Percentiles rank a stretch among this genome's conserved stretches.
Evolutionary conservation across 768 basidiomycete species (phyloP).

Genomic region (Hysterangium stoloniferum): DNA sequence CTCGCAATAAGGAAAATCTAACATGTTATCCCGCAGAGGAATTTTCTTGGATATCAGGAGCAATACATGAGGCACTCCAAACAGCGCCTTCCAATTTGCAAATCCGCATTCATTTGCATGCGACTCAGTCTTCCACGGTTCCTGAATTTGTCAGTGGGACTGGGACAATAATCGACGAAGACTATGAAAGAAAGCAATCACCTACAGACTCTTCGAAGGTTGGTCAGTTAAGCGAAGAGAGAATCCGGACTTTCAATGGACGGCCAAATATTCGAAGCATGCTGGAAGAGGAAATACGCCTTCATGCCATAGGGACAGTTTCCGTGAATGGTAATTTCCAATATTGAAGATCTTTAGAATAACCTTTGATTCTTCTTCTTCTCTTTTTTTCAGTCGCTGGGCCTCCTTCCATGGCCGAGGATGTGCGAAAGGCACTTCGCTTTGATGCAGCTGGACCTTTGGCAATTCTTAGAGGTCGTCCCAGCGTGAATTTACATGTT

Average conservation of each 20-base stretch:
- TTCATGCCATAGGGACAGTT: conserved; percentile 31
- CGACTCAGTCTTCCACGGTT: too few species aligned
- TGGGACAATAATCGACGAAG: neutral
- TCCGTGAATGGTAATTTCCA: conserved; percentile 37
- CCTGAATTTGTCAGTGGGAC: too few species aligned
- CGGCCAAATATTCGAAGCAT: conserved; percentile 35
- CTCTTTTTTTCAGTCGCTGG: conserved; percentile 34
- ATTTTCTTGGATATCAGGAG: conserved; percentile 35
- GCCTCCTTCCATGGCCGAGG: conserved; percentile 32
- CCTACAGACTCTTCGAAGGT: neutral
- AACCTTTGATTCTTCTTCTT: conserved; percentile 1
- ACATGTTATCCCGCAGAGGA: conserved; percentile 15
- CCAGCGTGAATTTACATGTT: conserved; percentile 37
- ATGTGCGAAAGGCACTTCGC: conserved; percentile 30
- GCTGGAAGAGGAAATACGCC: conserved; percentile 33
- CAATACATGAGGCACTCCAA: conserved; percentile 29
- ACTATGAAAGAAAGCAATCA: neutral
- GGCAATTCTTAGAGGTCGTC: conserved; percentile 27
- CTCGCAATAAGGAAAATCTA: neutral
- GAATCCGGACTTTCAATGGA: conserved; percentile 33
- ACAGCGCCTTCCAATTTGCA: conserved; percentile 20
- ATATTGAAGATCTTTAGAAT: neutral
- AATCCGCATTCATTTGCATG: conserved; percentile 36
- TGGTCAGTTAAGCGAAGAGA: conserved; percentile 14
- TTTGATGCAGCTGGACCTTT: conserved; percentile 18